phyloP scores from a whole-genome alignment of 495 filamentous ascomycete species.

The Penicillium simplicissimum region DNA sequence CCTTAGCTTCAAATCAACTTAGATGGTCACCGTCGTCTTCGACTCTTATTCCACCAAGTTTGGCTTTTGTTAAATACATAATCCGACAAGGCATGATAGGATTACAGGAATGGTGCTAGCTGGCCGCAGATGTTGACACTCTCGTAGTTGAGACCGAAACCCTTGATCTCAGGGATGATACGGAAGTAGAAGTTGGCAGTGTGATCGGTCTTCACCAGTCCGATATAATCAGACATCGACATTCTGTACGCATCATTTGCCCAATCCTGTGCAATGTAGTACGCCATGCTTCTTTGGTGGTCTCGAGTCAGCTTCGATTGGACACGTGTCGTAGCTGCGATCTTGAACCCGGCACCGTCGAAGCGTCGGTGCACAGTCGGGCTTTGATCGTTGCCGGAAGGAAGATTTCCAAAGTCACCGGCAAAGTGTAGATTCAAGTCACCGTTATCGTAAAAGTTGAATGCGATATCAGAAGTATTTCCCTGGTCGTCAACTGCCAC shows the following conservation, averaged over 20 bases:
- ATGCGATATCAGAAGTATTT: slow-evolving; percentile 4
- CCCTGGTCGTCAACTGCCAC: slow-evolving; percentile 2
- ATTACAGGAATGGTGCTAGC: slow-evolving; percentile 1
- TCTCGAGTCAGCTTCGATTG: slow-evolving; percentile 1
- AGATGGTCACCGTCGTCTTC: too few species aligned
- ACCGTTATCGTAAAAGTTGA: slow-evolving; percentile 3
- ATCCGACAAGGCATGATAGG: neutral
- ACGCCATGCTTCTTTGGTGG: slow-evolving; percentile 5
- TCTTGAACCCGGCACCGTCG: slow-evolving; percentile 11
- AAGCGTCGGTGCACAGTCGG: slow-evolving; percentile 5
- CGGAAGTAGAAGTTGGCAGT: slow-evolving; percentile 16
- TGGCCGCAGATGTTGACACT: slow-evolving; percentile 8
- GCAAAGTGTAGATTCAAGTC: slow-evolving; percentile 3
- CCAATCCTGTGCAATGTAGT: slow-evolving; percentile 9
- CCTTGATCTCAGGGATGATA: slow-evolving; percentile 12
- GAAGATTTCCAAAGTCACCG: slow-evolving; percentile 3
- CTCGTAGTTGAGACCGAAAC: slow-evolving; percentile 12
- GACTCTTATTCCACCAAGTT: too few species aligned
- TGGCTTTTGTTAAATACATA: neutral
- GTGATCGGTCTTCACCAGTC: slow-evolving; percentile 12
- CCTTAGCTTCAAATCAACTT: too few species aligned
- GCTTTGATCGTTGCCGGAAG: slow-evolving; percentile 5
- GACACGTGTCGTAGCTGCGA: slow-evolving; percentile 7
- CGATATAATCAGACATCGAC: slow-evolving; percentile 10
- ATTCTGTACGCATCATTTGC: slow-evolving; percentile 1